phyloP scores from a whole-genome alignment of 2,329 filamentous ascomycete genomes.

The Aureobasidium sp. region DNA sequence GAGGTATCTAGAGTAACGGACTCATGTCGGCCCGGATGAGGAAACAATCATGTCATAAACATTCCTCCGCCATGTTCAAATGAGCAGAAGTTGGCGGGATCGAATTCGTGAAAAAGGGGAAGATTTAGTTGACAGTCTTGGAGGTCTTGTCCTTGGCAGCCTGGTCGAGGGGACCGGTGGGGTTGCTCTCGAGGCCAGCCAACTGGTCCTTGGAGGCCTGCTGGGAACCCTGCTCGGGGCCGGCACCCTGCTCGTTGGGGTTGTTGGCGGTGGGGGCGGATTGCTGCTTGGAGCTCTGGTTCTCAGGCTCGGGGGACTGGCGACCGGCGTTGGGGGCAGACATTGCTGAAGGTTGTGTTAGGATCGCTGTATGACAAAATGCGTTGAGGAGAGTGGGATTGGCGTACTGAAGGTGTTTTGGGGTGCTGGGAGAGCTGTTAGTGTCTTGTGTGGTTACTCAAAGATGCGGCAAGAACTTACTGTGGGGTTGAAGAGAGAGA shows the following conservation, averaged over 20 bases:
- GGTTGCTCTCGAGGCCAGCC: conserved; percentile 56
- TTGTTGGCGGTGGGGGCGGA: conserved; percentile 50
- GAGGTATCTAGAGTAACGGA: not conserved
- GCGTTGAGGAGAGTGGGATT: conserved; percentile 16
- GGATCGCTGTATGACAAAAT: conserved; percentile 14
- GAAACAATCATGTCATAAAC: conserved; percentile 7
- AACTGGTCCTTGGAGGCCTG: conserved; percentile 44
- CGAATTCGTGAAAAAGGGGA: not conserved
- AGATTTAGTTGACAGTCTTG: conserved; percentile 31
- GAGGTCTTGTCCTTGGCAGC: conserved; percentile 51
- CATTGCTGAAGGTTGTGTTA: conserved; percentile 38
- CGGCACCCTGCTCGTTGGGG: conserved; percentile 43
- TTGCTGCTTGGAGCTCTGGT: conserved; percentile 56
- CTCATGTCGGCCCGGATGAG: not conserved
- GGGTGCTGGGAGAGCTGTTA: not conserved
- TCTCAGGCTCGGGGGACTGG: conserved; percentile 68
- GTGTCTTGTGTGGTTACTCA: not conserved
- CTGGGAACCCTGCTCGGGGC: conserved; percentile 31
- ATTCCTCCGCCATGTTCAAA: conserved; percentile 3
- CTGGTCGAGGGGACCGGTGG: conserved; percentile 54
- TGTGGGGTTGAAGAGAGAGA: not conserved
- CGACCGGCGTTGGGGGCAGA: conserved; percentile 57
- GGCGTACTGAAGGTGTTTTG: conserved; percentile 4
- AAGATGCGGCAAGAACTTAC: not conserved
- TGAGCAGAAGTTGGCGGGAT: not conserved